phyloP scores from a whole-genome alignment of 345 rosid species.

The Microthlaspi erraticum region DNA sequence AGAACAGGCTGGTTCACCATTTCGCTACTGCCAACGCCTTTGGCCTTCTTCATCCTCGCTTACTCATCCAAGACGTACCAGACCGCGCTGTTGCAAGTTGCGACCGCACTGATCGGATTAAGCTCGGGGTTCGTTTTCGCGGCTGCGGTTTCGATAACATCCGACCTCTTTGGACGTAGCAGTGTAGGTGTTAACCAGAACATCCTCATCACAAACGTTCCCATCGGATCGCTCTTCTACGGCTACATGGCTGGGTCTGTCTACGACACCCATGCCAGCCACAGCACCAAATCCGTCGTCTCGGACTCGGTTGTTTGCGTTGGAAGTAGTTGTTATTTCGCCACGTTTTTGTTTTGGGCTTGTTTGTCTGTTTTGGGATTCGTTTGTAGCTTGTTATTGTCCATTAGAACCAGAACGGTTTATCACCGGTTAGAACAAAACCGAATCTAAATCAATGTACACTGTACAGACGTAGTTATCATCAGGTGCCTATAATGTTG shows the following conservation, averaged over 20 bases:
- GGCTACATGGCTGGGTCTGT: constrained; percentile 79
- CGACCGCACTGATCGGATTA: constrained; percentile 69
- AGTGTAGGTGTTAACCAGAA: constrained; percentile 82
- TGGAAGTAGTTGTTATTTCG: constrained; percentile 76
- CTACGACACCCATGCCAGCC: constrained; percentile 59
- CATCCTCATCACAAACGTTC: constrained; percentile 87
- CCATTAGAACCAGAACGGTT: constrained; percentile 77
- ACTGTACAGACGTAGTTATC: no score
- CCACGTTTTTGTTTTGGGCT: constrained; percentile 82
- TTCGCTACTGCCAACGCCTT: constrained; percentile 67
- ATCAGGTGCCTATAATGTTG: background rate
- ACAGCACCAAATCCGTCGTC: constrained; percentile 1
- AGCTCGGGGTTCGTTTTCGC: constrained; percentile 82
- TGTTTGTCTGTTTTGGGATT: constrained; percentile 73
- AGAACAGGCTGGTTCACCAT: constrained; percentile 85
- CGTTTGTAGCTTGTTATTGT: constrained; percentile 64
- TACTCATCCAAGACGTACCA: constrained; percentile 49
- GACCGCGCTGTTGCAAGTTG: constrained; percentile 37
- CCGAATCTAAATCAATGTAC: constrained; percentile 32
- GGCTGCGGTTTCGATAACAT: constrained; percentile 83
- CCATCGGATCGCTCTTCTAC: constrained; percentile 76
- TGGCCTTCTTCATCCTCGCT: constrained; percentile 67
- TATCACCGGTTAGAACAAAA: constrained; percentile 67
- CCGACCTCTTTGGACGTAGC: constrained; percentile 82
- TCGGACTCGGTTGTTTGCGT: constrained; percentile 59